Conservation (phyloP, 805 yeast genomes). For the Wickerhamiella qilinensis region DNA sequence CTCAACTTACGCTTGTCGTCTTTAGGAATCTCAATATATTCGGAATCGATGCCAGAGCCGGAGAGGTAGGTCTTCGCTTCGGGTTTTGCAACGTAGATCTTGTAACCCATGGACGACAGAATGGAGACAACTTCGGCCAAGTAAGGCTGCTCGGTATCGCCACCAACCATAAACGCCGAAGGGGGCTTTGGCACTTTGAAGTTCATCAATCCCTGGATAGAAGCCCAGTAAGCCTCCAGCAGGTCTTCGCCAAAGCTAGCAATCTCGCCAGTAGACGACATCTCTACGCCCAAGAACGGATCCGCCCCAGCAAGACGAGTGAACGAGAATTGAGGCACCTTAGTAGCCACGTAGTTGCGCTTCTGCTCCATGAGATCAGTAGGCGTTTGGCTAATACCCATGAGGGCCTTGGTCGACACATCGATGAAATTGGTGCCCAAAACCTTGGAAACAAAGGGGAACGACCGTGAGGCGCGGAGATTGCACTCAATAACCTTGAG, state of each 20-base stretch:
- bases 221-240: constrained; percentile 92
- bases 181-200: constrained; percentile 89
- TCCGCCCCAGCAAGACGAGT: constrained; percentile 98
- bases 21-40: constrained; percentile 77
- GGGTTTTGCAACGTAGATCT: constrained; percentile 60
- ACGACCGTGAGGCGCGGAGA: constrained; percentile 94
- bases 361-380: constrained; percentile 62
- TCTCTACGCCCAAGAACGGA: constrained; percentile 97
- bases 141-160: constrained; percentile 60
- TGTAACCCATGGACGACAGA: constrained; percentile 62
- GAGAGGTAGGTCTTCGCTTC: constrained; percentile 57
- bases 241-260: constrained; percentile 87
- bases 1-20: constrained; percentile 85
- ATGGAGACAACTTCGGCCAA: constrained; percentile 60
- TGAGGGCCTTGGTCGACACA: constrained; percentile 77
- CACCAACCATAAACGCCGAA: constrained; percentile 81
- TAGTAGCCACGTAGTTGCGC: constrained; percentile 81
- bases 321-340: constrained; percentile 97
- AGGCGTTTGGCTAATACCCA: constrained; percentile 58
- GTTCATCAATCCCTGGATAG: constrained; percentile 94
- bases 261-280: constrained; percentile 98
- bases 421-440: constrained; percentile 89
- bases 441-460: constrained; percentile 98
- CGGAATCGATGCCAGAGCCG: constrained; percentile 27
- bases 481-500: constrained; percentile 98